A percentile compares a stretch with the other conserved stretches of the same genome.
These are phyloP conservation scores for Mycena galopus DNA, from an alignment of 768 basidiomycete species.

Conservation along the genomic window DNA sequence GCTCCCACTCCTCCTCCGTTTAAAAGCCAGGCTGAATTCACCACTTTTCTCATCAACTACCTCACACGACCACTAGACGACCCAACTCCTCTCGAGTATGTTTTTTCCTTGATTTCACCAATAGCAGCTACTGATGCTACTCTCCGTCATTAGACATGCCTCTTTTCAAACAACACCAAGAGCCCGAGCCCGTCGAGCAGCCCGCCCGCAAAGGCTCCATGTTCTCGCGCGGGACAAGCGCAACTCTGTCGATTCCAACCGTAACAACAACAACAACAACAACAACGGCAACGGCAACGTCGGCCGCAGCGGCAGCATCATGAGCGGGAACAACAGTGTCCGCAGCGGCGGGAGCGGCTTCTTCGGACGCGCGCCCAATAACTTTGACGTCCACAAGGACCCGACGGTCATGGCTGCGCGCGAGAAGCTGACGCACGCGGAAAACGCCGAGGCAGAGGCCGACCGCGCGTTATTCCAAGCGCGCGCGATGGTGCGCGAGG, in stretches of 20 bases:
- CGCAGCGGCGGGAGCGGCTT: conserved; percentile 29
- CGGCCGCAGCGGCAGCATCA: conserved; percentile 18
- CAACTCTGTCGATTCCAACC: conserved; percentile 34
- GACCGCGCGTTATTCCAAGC: conserved; percentile 52
- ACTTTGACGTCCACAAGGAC: conserved; percentile 43
- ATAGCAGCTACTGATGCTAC: not conserved
- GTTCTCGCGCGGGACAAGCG: conserved; percentile 39
- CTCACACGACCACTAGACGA: not conserved
- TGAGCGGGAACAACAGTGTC: conserved; percentile 21
- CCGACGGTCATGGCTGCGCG: conserved; percentile 54
- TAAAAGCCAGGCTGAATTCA: conserved; percentile 8
- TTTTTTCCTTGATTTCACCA: not conserved
- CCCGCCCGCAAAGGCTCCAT: conserved; percentile 38
- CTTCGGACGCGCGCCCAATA: conserved; percentile 31
- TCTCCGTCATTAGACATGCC: conserved; percentile 35
- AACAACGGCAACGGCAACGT: not conserved
- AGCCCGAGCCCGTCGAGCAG: conserved; percentile 25
- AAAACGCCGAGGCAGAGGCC: conserved; percentile 51
- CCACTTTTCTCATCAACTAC: not conserved
- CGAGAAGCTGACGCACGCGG: conserved; percentile 54
- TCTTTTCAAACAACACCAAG: conserved; percentile 40
- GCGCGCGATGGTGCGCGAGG: conserved; percentile 49
- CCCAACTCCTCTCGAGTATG: not conserved
- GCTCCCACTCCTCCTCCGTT: conserved; percentile 3
- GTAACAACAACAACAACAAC: not conserved